phyloP scores from a whole-genome alignment of 2,329 filamentous ascomycete species.

The Aureobasidium sp. region DNA sequence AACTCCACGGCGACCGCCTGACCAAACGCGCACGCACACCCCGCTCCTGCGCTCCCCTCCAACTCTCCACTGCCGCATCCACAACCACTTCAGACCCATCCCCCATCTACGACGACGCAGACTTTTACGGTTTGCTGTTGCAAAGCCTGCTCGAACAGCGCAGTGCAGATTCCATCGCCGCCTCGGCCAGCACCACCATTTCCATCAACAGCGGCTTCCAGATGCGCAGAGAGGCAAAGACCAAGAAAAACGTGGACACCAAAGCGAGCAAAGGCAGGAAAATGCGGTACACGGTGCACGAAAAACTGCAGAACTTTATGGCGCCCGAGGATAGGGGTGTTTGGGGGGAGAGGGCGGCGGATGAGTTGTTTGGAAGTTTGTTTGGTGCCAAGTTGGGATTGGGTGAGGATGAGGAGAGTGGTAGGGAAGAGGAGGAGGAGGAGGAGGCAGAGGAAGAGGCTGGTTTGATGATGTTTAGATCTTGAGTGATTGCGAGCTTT shows the following conservation, averaged over 20 bases:
- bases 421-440: constrained; percentile 23
- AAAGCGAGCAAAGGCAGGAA: constrained; percentile 93
- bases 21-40: constrained; percentile 60
- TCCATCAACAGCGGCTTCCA: constrained; percentile 22
- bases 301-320: constrained; percentile 98
- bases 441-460: constrained; percentile 19
- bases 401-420: constrained; percentile 33
- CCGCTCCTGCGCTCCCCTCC: constrained; percentile 66
- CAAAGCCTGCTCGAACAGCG: constrained; percentile 91
- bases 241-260: constrained; percentile 77
- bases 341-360: constrained; percentile 75
- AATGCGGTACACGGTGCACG: constrained; percentile 87
- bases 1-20: constrained; percentile 59
- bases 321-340: constrained; percentile 70
- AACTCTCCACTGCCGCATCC: constrained; percentile 40
- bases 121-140: constrained; percentile 88
- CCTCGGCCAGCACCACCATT: constrained; percentile 21
- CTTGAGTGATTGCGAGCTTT: too few relatives aligned
- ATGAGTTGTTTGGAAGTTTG: constrained; percentile 47
- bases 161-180: constrained; percentile 47
- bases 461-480: constrained; percentile 26
- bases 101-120: constrained; percentile 77
- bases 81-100: constrained; percentile 9
- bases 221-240: constrained; percentile 67
- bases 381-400: constrained; percentile 38